These are phyloP conservation scores for Pinguiococcus pyrenoidosus DNA, from an alignment of 108 stramenopile species.

Conservation along the genomic window DNA sequence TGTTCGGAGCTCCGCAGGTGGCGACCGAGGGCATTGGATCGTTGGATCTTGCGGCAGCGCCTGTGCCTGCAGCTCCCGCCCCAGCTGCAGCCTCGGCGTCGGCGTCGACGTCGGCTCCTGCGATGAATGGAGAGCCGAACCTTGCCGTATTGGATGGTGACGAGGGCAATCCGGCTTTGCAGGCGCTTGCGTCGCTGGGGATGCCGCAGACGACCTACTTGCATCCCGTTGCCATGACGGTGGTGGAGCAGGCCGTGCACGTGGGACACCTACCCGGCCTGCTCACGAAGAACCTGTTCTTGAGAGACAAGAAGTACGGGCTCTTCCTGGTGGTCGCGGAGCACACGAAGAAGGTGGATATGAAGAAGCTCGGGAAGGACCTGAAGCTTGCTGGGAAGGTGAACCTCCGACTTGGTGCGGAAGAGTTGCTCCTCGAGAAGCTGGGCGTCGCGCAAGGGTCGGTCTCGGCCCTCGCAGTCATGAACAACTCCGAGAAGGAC, in stretches of 20 bases:
- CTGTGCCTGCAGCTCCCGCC: too few relatives aligned
- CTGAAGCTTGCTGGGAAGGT: slow-evolving; percentile 69
- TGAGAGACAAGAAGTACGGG: slow-evolving; percentile 26
- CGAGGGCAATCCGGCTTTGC: slow-evolving; percentile 14
- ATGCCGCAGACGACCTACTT: slow-evolving; percentile 2
- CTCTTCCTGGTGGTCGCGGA: slow-evolving; percentile 16
- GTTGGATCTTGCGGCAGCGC: too few relatives aligned
- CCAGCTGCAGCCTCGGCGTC: too few relatives aligned
- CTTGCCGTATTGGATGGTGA: too few relatives aligned
- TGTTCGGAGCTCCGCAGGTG: too few relatives aligned
- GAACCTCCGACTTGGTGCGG: slow-evolving; percentile 73
- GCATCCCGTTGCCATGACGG: slow-evolving; percentile 18
- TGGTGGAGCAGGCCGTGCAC: slow-evolving; percentile 22
- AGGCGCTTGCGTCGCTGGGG: slow-evolving; percentile 12
- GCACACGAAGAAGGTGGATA: slow-evolving; percentile 34
- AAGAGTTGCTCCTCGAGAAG: slow-evolving; percentile 41
- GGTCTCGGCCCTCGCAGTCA: slow-evolving; percentile 65
- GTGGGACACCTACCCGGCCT: slow-evolving; percentile 15
- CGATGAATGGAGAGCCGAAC: too few relatives aligned
- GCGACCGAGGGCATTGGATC: too few relatives aligned
- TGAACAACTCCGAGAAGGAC: slow-evolving; percentile 48
- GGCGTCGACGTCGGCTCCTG: too few relatives aligned
- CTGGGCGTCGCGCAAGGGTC: slow-evolving; percentile 65
- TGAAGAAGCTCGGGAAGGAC: slow-evolving; percentile 58
- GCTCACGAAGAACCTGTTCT: slow-evolving; percentile 35